A percentile compares a stretch with the other conserved stretches of the same genome.
phyloP scores from a whole-genome alignment of 2,329 filamentous ascomycete species.

The Teratosphaeria destructans region DNA sequence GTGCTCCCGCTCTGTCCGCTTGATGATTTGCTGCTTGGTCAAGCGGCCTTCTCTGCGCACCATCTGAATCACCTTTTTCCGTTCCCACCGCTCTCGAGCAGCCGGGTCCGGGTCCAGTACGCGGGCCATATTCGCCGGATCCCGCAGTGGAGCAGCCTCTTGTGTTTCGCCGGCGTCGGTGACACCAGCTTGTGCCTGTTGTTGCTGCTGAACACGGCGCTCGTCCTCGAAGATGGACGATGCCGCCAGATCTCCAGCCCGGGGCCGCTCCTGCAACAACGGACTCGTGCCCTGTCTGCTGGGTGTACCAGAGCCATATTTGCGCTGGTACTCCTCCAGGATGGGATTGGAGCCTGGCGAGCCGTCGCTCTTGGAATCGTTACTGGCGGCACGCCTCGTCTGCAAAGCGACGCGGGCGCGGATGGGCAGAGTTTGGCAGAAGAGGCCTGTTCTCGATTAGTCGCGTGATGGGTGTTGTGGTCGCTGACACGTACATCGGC shows the following conservation, averaged over 20 bases:
- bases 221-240: slow-evolving; percentile 45
- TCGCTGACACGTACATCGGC: slow-evolving; percentile 42
- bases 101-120: slow-evolving; percentile 66
- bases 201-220: slow-evolving; percentile 14
- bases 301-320: slow-evolving; percentile 9
- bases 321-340: slow-evolving; percentile 47
- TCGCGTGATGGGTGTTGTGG: slow-evolving; percentile 3
- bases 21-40: slow-evolving; percentile 55
- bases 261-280: slow-evolving; percentile 5
- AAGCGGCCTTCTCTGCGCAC: slow-evolving; percentile 59
- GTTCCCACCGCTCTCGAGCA: slow-evolving; percentile 63
- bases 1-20: slow-evolving; percentile 51
- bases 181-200: slow-evolving; percentile 8
- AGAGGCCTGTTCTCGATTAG: slow-evolving; percentile 9
- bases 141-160: slow-evolving; percentile 23
- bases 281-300: slow-evolving; percentile 1
- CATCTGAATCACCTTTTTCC: slow-evolving; percentile 71
- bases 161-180: slow-evolving; percentile 11
- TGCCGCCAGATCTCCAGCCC: slow-evolving; percentile 35
- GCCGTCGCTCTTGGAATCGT: slow-evolving; percentile 23
- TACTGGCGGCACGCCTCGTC: slow-evolving; percentile 7
- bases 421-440: slow-evolving; percentile 7
- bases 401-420: slow-evolving; percentile 6
- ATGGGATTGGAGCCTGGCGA: slow-evolving; percentile 39
- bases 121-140: slow-evolving; percentile 47